Evolutionary conservation across 495 filamentous ascomycete genomes (phyloP).

Genomic region (Hypoxylon cercidicola): DNA sequence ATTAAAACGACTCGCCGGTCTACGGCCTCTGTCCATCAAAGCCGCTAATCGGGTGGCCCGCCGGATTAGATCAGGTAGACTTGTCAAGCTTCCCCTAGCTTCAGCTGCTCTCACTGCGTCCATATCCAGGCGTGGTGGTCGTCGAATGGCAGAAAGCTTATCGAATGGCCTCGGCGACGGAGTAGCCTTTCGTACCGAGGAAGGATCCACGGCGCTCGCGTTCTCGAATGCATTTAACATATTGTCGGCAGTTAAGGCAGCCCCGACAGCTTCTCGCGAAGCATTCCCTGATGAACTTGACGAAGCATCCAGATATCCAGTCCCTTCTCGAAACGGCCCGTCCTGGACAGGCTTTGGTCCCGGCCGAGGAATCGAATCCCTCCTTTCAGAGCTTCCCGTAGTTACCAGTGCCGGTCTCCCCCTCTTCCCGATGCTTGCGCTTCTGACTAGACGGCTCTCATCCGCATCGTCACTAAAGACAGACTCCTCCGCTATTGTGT

Average conservation of each 20-base stretch:
- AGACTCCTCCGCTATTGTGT: constrained; percentile 61
- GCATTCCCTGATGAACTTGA: constrained; percentile 52
- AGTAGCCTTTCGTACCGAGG: constrained; percentile 41
- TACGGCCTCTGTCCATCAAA: constrained; percentile 83
- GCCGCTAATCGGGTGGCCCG: constrained; percentile 88
- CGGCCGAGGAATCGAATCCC: constrained; percentile 42
- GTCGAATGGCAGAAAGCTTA: constrained; percentile 63
- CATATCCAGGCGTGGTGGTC: constrained; percentile 81
- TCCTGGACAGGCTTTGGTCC: constrained; percentile 48
- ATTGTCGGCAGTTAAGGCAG: constrained; percentile 48
- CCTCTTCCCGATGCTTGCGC: constrained; percentile 79
- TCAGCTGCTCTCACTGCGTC: constrained; percentile 82
- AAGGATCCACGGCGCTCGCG: constrained; percentile 55
- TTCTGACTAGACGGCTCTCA: constrained; percentile 73
- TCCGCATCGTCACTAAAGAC: constrained; percentile 66
- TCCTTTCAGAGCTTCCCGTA: constrained; percentile 52
- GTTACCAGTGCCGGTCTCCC: constrained; percentile 77
- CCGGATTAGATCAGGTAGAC: constrained; percentile 88
- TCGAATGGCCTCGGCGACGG: constrained; percentile 51
- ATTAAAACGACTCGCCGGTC: constrained; percentile 77
- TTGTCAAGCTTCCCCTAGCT: constrained; percentile 86
- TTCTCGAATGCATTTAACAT: constrained; percentile 58
- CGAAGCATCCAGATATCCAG: constrained; percentile 56
- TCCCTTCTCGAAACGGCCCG: constrained; percentile 51
- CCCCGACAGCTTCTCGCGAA: constrained; percentile 36